Evolutionary conservation across 2,329 filamentous ascomycete species (phyloP).

Genomic region (Ceratocystis cubensis): DNA sequence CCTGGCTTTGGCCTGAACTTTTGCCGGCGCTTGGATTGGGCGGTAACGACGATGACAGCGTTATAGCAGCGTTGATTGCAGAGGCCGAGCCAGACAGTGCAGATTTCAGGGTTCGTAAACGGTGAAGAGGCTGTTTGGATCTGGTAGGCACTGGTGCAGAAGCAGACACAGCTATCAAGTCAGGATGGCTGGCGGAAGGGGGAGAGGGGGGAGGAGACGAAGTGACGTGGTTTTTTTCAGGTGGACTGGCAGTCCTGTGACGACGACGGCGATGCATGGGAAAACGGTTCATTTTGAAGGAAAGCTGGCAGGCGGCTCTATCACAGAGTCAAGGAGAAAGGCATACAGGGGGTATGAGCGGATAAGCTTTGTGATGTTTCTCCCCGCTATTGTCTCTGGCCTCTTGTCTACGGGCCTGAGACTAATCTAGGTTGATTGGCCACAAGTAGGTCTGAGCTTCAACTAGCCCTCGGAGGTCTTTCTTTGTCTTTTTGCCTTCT

Average conservation of each 20-base stretch:
- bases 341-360: not conserved
- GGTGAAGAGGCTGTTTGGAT: constrained; percentile 21
- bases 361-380: not conserved
- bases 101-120: constrained; percentile 22
- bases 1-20: not conserved
- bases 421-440: not conserved
- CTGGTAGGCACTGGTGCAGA: constrained; percentile 16
- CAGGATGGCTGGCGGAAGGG: not conserved
- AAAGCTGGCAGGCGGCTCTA: not conserved
- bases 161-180: not conserved
- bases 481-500: not conserved
- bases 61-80: constrained; percentile 7
- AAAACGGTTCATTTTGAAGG: constrained; percentile 32
- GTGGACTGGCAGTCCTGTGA: constrained; percentile 27
- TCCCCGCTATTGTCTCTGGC: not conserved
- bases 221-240: not conserved
- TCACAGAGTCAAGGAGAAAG: not conserved
- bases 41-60: not conserved
- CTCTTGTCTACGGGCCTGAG: not conserved
- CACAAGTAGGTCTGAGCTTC: constrained; percentile 3
- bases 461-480: not conserved
- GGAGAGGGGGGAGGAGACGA: constrained; percentile 7
- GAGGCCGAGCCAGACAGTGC: constrained; percentile 15
- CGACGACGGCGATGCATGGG: constrained; percentile 34
- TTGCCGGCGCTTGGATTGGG: not conserved